Evolutionary conservation across 2,329 filamentous ascomycete genomes (phyloP), one percentile per base, ranked within the genome.

Genomic region (Fusarium succisae): DNA sequence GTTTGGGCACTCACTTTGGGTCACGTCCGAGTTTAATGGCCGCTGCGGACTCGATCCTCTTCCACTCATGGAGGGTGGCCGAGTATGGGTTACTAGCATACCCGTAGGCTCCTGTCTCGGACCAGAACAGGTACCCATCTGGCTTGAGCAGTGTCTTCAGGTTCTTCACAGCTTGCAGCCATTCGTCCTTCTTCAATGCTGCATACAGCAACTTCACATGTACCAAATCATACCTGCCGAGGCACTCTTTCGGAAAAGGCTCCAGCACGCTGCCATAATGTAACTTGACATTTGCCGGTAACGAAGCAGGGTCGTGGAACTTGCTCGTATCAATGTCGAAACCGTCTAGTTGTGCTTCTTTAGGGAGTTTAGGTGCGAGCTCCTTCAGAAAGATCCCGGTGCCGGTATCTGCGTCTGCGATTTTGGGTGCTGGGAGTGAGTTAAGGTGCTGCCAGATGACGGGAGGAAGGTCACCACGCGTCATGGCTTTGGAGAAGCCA

Each of bases 401-500:
- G 4, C 44, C 44, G 1, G 44, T 47, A 8, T 28, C 1, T 3
- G 18, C 44, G 18, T 47, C 44, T 22, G 44, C 44, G 3, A 47
- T 1, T 10, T 47, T 47, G 13, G 44, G 44, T 0, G 44, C 44
- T 0, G 26, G 3, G 4, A 47, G 2, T 1, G 24, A 47, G 0
- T 47, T 22, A 0, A 47, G 24, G 8, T 47, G 44, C 26, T 47
- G 13, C 44, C 44, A 47, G 6, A 47, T 47, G 13, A 22, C 18
- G 6, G 8, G 12, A 22, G 44, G 44, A 0, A 47, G 18, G 4
- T 47, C 44, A 8, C 0, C 44, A 0, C 24, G 24, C 1, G 44
- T 47, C 0, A 28, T 0, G 0, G 13, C 13, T 4, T 47, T 47
- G 18, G 15, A 28, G 9, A 22, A 0, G 24, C 1, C 18, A 11